Evolutionary conservation across 257 asterid genomes (phyloP), one percentile per base, ranked within the genome.

Genomic region (Petunia axillaris): DNA sequence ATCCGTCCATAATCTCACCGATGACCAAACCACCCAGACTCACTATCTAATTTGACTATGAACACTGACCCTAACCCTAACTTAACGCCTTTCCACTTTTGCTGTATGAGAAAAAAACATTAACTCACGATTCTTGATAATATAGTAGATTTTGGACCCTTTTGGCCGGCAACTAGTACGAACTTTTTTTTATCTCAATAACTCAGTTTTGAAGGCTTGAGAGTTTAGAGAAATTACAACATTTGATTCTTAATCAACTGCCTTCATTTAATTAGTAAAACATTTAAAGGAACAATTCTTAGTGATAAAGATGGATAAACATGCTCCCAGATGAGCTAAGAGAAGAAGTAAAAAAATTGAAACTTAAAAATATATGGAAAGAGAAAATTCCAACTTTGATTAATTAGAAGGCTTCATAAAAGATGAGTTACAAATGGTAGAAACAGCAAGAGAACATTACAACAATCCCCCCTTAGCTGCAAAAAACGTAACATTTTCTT

Each of bases 391-490:
- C 70, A 79, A 82, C 58, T 10, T 79, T 83, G 44, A 35, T 71
- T 10, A 71, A 71, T 11, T 11, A 35, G 2, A 48, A 63, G 7
- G n/a, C 7, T 43, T 63, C 35, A 63, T 35, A 35, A 9, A 46
- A 44, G 77, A 71, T 5, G 81, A 81, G 79, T 79, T 55, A 59
- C 75, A 71, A 74, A 82, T 63, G 43, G 79, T 3, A 68, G 53
- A 64, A 89, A 93, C 91, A 89, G 82, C 91, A 64, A 55, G 80
- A 83, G 85, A 85, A 81, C 77, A 64, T 74, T 16, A 5, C 5
- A 39, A 75, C 15, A 25, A 71, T 80, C 71, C 58, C 58, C 87
- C 78, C 84, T 4, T 3, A 38, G 91, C 84, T 86, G 91, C 85
- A 80, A 84, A 88, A 86, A 52, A 43, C 38, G 7, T 65, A 79